Evolutionary conservation across 176 grass and related monocot genomes (phyloP).

Genomic region (Raddia guianensis): DNA sequence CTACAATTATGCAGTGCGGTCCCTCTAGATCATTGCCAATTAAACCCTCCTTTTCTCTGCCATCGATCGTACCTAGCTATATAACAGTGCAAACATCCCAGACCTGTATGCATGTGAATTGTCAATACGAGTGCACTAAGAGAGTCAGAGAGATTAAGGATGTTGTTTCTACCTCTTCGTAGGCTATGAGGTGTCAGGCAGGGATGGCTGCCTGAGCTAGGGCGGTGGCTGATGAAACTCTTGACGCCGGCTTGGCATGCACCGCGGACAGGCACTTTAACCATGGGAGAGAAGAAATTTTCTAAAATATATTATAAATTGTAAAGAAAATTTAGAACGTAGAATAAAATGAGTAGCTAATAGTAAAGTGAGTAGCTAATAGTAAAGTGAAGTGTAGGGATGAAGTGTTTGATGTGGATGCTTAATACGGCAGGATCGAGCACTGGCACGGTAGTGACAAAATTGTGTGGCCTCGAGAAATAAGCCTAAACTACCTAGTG

Average conservation of each 20-base stretch:
- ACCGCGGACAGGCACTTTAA: no score
- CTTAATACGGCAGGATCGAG: not conserved
- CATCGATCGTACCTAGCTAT: slow-evolving; percentile 10
- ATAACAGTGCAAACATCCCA: no score
- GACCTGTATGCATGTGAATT: not conserved
- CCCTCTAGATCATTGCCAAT: not conserved
- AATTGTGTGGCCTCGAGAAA: not conserved
- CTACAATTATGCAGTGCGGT: slow-evolving; percentile 31
- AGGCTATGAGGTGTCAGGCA: not conserved
- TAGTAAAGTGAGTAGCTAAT: no score
- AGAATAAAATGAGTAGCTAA: no score
- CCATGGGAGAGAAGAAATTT: no score
- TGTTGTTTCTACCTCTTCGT: not conserved
- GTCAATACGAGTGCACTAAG: not conserved
- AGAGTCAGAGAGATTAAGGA: not conserved
- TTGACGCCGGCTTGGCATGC: no score
- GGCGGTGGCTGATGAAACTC: slow-evolving; percentile 1
- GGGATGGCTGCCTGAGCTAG: not conserved
- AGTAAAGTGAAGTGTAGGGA: no score
- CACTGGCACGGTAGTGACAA: no score
- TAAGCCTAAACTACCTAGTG: not conserved
- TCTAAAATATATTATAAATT: no score
- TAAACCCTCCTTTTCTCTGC: not conserved
- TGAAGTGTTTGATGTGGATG: no score
- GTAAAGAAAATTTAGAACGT: no score